phyloP scores from a whole-genome alignment of 2,329 filamentous ascomycete species.

The Pseudogymnoascus sp. region DNA sequence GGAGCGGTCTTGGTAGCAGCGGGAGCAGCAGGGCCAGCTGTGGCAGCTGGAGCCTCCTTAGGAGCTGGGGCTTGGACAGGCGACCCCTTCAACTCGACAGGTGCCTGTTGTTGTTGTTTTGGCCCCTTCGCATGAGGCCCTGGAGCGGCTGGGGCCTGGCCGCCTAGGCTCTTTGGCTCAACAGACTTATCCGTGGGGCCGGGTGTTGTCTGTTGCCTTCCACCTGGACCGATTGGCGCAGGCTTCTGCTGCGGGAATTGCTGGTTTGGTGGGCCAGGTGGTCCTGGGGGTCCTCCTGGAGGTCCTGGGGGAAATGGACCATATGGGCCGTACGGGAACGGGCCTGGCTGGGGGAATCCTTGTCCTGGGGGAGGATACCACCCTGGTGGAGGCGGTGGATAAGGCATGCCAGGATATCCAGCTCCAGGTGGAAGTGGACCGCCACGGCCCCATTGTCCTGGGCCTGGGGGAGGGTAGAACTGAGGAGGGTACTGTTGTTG shows the following conservation, averaged over 20 bases:
- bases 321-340: slow-evolving; percentile 41
- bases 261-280: slow-evolving; percentile 21
- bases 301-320: slow-evolving; percentile 56
- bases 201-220: slow-evolving; percentile 39
- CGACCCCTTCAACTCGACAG: slow-evolving; percentile 47
- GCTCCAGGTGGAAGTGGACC: slow-evolving; percentile 49
- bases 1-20: slow-evolving; percentile 27
- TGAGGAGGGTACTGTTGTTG: slow-evolving; percentile 41
- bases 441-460: slow-evolving; percentile 49
- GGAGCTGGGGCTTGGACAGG: slow-evolving; percentile 23
- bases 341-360: slow-evolving; percentile 47
- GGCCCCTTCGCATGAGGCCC: slow-evolving; percentile 43
- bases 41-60: slow-evolving; percentile 13
- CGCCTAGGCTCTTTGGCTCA: slow-evolving; percentile 46
- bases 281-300: slow-evolving; percentile 21
- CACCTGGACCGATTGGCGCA: slow-evolving; percentile 45
- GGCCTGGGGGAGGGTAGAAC: slow-evolving; percentile 34
- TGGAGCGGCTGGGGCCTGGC: slow-evolving; percentile 36
- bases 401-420: slow-evolving; percentile 68
- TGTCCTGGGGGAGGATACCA: slow-evolving; percentile 60
- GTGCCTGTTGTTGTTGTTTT: slow-evolving; percentile 60
- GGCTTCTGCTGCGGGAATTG: slow-evolving; percentile 35
- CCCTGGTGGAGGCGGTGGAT: slow-evolving; percentile 57
- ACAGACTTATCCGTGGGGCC: slow-evolving; percentile 40
- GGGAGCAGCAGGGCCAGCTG: slow-evolving; percentile 15